Evolutionary conservation across 2,329 filamentous ascomycete genomes (phyloP).

Genomic region (Fusarium brevicatenulatum): DNA sequence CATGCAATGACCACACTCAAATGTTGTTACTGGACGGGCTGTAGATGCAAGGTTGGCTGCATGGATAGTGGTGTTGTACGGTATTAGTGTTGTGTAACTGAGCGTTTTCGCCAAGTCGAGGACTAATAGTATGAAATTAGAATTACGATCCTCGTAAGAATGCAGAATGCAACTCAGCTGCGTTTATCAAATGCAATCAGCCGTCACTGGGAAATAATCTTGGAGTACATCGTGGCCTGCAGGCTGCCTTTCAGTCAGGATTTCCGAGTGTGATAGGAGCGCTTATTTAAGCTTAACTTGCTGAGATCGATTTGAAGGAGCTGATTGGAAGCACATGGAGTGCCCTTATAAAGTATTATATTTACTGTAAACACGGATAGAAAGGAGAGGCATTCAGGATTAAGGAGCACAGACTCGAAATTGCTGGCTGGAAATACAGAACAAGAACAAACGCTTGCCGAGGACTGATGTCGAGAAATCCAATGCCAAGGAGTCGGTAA

Average conservation of each 20-base stretch:
- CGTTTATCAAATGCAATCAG: background rate
- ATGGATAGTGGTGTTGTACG: constrained; percentile 1
- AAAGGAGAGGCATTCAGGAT: too few relatives aligned
- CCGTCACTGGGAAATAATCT: background rate
- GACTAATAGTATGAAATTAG: background rate
- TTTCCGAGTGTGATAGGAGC: background rate
- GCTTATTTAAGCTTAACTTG: background rate
- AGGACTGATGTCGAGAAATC: background rate
- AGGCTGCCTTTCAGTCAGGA: background rate
- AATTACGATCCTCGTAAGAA: background rate
- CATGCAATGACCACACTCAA: constrained; percentile 3
- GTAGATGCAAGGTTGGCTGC: constrained; percentile 17
- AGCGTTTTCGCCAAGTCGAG: constrained; percentile 5
- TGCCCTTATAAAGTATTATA: background rate
- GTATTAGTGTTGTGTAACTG: constrained; percentile 10
- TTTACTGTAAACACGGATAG: background rate
- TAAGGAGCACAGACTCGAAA: background rate
- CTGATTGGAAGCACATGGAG: background rate
- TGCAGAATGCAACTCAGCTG: background rate
- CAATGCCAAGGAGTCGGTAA: background rate
- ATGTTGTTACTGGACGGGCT: background rate
- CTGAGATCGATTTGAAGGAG: background rate
- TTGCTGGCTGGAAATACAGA: background rate
- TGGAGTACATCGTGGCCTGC: background rate
- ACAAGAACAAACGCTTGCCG: background rate